A percentile compares a stretch with the other conserved stretches of the same genome.
Conservation (phyloP, 169 alveolate species). For the Plasmodium vinckei region DNA sequence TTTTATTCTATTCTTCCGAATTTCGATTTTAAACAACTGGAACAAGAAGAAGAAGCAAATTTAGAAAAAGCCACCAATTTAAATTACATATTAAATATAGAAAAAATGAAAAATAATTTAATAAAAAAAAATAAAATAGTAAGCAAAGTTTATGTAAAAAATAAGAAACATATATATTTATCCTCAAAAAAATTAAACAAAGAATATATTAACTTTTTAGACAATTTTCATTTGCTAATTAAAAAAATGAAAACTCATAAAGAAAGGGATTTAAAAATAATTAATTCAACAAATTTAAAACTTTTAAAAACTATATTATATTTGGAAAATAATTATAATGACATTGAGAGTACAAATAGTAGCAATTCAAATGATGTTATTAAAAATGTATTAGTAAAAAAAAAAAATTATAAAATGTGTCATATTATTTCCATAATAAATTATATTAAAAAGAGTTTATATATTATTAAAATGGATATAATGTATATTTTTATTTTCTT, state of each 20-base stretch:
- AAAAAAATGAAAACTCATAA: conserved; percentile 2
- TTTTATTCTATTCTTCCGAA: conserved; percentile 32
- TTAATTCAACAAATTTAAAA: conserved; percentile 1
- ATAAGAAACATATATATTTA: conserved; percentile 14
- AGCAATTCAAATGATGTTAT: background rate
- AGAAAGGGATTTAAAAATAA: background rate
- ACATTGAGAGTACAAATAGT: background rate
- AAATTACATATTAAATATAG: conserved; percentile 4
- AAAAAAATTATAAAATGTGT: conserved; percentile 17
- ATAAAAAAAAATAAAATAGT: conserved; percentile 34
- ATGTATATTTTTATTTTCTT: conserved; percentile 53
- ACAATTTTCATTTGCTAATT: conserved; percentile 17
- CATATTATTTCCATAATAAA: conserved; percentile 30
- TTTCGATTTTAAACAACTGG: conserved; percentile 10
- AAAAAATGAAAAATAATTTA: conserved; percentile 9
- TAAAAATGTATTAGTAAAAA: background rate
- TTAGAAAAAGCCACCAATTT: background rate
- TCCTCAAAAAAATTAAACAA: conserved; percentile 42
- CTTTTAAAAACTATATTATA: conserved; percentile 37
- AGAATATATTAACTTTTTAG: conserved; percentile 6
- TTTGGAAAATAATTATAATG: conserved; percentile 26
- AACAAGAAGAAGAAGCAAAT: background rate
- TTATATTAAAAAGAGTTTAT: conserved; percentile 9
- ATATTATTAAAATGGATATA: conserved; percentile 44
- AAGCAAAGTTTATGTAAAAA: conserved; percentile 16